phyloP scores from a whole-genome alignment of 306 rosid species.

The Rosa lucieae region DNA sequence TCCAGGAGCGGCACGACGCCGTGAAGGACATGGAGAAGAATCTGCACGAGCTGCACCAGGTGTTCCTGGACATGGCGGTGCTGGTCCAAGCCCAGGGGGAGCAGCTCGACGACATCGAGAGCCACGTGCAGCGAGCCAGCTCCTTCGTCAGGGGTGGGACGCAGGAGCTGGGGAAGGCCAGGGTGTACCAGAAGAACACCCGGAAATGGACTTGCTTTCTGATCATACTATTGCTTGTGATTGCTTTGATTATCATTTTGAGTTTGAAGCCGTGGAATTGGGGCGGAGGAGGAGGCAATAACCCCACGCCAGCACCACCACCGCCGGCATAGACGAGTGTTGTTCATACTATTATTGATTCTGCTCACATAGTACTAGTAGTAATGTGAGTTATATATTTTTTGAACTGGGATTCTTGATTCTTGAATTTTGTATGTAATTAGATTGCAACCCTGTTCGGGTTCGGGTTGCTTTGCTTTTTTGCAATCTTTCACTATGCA shows the following conservation, averaged over 20 bases:
- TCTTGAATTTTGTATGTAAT: background rate
- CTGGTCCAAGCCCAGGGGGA: constrained; percentile 78
- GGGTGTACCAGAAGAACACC: constrained; percentile 51
- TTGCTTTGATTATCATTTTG: constrained; percentile 50
- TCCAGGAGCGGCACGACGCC: constrained; percentile 83
- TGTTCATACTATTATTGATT: background rate
- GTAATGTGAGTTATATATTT: background rate
- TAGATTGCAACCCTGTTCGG: background rate
- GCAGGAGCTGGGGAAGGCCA: constrained; percentile 51
- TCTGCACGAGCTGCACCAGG: constrained; percentile 82
- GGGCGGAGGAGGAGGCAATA: background rate
- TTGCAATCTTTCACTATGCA: background rate
- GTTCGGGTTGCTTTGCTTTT: background rate
- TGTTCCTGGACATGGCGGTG: constrained; percentile 93
- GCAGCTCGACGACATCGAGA: constrained; percentile 79
- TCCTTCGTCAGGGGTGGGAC: constrained; percentile 64
- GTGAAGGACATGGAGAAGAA: constrained; percentile 78
- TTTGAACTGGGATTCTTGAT: background rate
- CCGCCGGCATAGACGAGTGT: background rate
- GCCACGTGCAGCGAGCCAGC: constrained; percentile 65
- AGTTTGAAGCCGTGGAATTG: constrained; percentile 46
- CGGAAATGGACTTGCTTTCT: constrained; percentile 59
- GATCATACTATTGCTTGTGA: constrained; percentile 51
- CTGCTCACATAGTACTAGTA: background rate
- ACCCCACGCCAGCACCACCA: background rate